Evolutionary conservation across 768 basidiomycete genomes (phyloP).

Genomic region (Dacryopinax primogenitus): DNA sequence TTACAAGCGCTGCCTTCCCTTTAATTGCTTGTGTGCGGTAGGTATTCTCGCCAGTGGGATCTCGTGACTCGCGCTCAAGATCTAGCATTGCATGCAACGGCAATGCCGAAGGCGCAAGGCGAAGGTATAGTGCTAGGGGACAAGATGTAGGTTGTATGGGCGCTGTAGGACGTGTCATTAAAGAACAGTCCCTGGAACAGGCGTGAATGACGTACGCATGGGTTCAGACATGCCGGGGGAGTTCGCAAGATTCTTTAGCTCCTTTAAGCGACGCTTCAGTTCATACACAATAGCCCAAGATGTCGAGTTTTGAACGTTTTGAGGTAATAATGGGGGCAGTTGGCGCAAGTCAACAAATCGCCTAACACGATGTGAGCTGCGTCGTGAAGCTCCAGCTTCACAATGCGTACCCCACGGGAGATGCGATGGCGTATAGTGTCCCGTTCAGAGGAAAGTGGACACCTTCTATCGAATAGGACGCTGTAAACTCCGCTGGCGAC

Average conservation of each 20-base stretch:
- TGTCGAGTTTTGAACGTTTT: conserved; percentile 42
- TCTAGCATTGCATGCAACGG: not conserved
- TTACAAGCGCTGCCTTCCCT: conserved; percentile 47
- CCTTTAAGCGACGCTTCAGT: conserved; percentile 43
- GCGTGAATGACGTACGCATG: not conserved
- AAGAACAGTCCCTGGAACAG: conserved; percentile 35
- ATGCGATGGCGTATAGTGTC: conserved; percentile 62
- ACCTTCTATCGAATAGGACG: conserved; percentile 38
- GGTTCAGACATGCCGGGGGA: conserved; percentile 35
- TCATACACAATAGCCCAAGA: conserved; percentile 47
- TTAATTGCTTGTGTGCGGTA: not conserved
- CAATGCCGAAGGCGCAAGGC: not conserved
- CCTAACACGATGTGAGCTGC: conserved; percentile 25
- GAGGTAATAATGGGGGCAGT: conserved; percentile 54
- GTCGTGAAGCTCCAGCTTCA: conserved; percentile 3
- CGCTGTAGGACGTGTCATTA: conserved; percentile 24
- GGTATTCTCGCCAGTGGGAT: not conserved
- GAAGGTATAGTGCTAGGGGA: not conserved
- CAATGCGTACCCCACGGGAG: conserved; percentile 42
- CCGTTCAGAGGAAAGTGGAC: conserved; percentile 63
- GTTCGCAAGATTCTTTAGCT: conserved; percentile 50
- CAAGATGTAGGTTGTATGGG: conserved; percentile 6
- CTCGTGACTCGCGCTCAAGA: not conserved
- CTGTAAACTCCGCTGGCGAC: conserved; percentile 33
- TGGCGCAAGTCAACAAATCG: conserved; percentile 50